These are phyloP conservation scores for Clarireedia homoeocarpa DNA, from an alignment of 2,329 filamentous ascomycete genomes.

Conservation along the genomic window DNA sequence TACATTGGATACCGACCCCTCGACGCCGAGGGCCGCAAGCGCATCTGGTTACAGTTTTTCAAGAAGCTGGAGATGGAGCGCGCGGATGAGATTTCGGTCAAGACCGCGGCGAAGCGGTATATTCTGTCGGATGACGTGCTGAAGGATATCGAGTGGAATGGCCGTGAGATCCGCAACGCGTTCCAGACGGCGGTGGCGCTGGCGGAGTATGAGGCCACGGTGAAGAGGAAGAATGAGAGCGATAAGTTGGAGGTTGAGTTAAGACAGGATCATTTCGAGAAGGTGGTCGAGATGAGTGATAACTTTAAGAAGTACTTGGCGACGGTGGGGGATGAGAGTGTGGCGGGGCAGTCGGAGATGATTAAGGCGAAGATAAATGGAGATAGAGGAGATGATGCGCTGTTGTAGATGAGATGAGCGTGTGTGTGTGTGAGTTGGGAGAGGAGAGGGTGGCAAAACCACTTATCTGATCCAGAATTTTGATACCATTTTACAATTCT, in stretches of 20 bases:
- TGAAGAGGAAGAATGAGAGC: not conserved
- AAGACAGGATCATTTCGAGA: constrained; percentile 19
- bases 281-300: constrained; percentile 19
- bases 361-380: constrained; percentile 9
- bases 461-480: too few species aligned
- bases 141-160: constrained; percentile 22
- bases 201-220: constrained; percentile 17
- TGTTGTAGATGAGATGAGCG: constrained; percentile 9
- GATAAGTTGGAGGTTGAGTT: constrained; percentile 7
- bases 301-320: constrained; percentile 19
- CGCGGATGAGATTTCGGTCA: constrained; percentile 11
- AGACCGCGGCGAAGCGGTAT: constrained; percentile 14
- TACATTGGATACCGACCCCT: constrained; percentile 28
- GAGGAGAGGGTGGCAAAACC: too few species aligned
- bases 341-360: constrained; percentile 1
- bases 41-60: constrained; percentile 28
- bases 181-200: constrained; percentile 23
- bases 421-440: not conserved
- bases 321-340: constrained; percentile 7
- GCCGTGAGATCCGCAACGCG: constrained; percentile 23
- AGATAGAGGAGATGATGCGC: constrained; percentile 17
- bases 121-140: constrained; percentile 16
- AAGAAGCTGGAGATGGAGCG: constrained; percentile 16
- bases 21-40: constrained; percentile 16
- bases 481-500: too few species aligned